A percentile compares a stretch with the other conserved stretches of the same genome.
Evolutionary conservation across 2,329 filamentous ascomycete genomes (phyloP).

Genomic region (Cladosporium sp.): DNA sequence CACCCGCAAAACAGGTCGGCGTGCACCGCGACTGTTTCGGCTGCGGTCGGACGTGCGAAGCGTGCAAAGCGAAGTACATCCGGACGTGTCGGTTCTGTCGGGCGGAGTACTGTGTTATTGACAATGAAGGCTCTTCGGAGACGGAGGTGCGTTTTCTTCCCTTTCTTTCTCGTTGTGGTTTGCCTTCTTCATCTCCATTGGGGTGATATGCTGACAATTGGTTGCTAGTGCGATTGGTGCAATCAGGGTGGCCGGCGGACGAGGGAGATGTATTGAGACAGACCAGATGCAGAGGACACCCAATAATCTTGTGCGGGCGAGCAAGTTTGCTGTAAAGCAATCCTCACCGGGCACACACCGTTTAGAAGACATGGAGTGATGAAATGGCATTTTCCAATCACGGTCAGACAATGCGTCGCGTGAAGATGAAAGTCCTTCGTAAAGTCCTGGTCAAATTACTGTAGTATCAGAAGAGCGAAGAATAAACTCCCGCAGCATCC

Average conservation of each 20-base stretch:
- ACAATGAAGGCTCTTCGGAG: conserved; percentile 78
- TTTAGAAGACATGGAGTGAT: too few species aligned
- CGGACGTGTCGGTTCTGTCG: conserved; percentile 70
- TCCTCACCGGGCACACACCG: too few species aligned
- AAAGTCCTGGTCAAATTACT: conserved; percentile 2
- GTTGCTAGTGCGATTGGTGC: conserved; percentile 41
- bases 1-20: conserved; percentile 41
- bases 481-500: neutral
- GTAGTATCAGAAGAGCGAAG: neutral
- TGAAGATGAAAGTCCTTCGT: neutral
- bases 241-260: conserved; percentile 34
- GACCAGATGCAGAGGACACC: too few species aligned
- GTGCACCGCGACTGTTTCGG: conserved; percentile 78
- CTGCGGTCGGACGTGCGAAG: conserved; percentile 76
- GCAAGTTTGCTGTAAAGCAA: neutral
- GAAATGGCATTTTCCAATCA: too few species aligned
- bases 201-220: neutral
- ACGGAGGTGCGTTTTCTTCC: conserved; percentile 50
- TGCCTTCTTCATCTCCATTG: neutral
- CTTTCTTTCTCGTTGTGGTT: neutral
- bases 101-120: conserved; percentile 78
- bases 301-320: neutral
- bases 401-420: neutral
- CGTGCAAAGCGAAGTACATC: conserved; percentile 72
- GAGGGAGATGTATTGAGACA: conserved; percentile 6